Percentiles rank a stretch among this genome's conserved stretches.
Evolutionary conservation across 2,329 filamentous ascomycete genomes (phyloP).

Genomic region (Parastagonospora avenae): DNA sequence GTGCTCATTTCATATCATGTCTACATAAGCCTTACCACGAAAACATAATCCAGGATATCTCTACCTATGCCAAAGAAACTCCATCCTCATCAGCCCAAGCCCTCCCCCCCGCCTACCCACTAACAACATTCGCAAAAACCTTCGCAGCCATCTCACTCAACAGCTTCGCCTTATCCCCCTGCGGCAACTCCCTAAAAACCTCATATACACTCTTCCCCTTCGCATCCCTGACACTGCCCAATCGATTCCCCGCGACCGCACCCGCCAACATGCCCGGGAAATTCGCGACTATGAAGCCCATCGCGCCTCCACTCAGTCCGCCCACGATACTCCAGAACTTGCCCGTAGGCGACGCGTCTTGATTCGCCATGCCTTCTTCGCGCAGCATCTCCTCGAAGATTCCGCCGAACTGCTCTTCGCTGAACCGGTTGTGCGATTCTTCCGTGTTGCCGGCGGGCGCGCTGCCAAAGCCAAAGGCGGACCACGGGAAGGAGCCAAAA

Average conservation of each 20-base stretch:
- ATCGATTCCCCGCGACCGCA: constrained; percentile 85
- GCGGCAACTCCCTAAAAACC: constrained; percentile 87
- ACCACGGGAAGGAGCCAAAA: constrained; percentile 73
- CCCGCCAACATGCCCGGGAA: constrained; percentile 87
- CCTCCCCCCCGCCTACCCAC: constrained; percentile 2
- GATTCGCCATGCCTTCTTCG: constrained; percentile 72
- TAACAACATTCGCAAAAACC: constrained; percentile 79
- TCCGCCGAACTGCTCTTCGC: constrained; percentile 83
- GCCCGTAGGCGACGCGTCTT: constrained; percentile 64
- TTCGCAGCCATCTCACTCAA: constrained; percentile 83
- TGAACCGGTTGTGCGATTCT: constrained; percentile 60
- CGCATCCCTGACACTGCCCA: constrained; percentile 88
- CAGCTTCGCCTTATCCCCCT: constrained; percentile 78
- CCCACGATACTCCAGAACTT: constrained; percentile 89
- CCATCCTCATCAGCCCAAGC: constrained; percentile 2
- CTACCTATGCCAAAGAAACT: background rate
- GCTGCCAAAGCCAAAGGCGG: constrained; percentile 66
- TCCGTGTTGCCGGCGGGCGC: constrained; percentile 50
- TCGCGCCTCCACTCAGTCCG: constrained; percentile 81
- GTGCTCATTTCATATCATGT: background rate
- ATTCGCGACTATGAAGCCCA: constrained; percentile 96
- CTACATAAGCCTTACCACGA: background rate
- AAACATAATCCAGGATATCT: background rate
- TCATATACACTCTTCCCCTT: constrained; percentile 94
- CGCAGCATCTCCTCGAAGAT: constrained; percentile 60